These are phyloP conservation scores for Acanthamoeba royreba DNA, from an alignment of 208 protist species.

Conservation along the genomic window DNA sequence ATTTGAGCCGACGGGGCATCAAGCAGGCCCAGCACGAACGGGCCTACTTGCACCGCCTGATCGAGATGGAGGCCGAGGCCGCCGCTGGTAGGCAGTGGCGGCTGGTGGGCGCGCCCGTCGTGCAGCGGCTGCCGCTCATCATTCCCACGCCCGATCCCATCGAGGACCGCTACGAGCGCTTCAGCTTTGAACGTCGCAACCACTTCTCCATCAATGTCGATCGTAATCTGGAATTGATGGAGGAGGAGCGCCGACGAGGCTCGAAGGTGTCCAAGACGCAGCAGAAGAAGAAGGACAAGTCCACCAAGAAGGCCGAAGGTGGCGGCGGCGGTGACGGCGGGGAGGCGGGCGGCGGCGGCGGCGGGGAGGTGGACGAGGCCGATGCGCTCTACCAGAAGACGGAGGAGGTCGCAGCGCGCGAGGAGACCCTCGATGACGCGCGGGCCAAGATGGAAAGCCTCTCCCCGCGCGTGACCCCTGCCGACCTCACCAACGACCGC, in stretches of 20 bases:
- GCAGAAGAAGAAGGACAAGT: conserved; percentile 39
- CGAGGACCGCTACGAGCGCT: not conserved
- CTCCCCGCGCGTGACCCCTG: not conserved
- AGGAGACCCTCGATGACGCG: not conserved
- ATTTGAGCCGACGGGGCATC: not conserved
- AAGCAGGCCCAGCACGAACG: not conserved
- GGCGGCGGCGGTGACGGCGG: not conserved
- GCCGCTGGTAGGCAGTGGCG: not conserved
- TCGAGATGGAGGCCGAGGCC: conserved; percentile 3
- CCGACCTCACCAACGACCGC: conserved; percentile 1
- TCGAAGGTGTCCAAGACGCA: conserved; percentile 12
- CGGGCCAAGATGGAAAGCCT: conserved; percentile 20
- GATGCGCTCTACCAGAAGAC: conserved; percentile 8
- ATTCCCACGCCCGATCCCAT: not conserved
- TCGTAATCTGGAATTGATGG: conserved; percentile 41
- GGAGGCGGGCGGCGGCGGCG: not conserved
- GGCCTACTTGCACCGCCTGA: not conserved
- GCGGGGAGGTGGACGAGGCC: not conserved
- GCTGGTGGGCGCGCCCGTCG: not conserved
- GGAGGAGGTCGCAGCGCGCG: not conserved
- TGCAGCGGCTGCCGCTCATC: conserved; percentile 1
- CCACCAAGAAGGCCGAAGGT: too few species aligned
- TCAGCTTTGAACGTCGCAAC: not conserved
- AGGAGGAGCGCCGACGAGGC: conserved; percentile 33
- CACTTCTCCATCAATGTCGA: not conserved